These are phyloP conservation scores for Alternaria postmessia DNA, from an alignment of 2,329 filamentous ascomycete species.

Conservation along the genomic window DNA sequence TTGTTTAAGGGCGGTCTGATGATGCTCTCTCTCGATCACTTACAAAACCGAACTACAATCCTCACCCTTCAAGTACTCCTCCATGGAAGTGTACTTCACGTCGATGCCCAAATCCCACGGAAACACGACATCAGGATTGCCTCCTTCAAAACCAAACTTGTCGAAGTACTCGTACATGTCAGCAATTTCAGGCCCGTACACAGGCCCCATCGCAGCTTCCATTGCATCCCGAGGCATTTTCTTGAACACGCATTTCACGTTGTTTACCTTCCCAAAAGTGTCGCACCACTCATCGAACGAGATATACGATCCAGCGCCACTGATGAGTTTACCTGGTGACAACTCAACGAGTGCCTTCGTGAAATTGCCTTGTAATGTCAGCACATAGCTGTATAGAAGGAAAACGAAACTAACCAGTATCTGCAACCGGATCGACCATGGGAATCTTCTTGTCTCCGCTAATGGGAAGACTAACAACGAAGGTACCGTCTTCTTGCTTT, in stretches of 20 bases:
- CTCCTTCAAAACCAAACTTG: slow-evolving; percentile 50
- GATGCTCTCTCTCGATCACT: not conserved
- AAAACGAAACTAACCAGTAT: slow-evolving; percentile 28
- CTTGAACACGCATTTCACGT: slow-evolving; percentile 29
- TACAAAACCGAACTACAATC: slow-evolving; percentile 34
- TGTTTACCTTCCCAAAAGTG: slow-evolving; percentile 33
- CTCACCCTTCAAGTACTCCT: slow-evolving; percentile 36
- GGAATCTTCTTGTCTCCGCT: slow-evolving; percentile 31
- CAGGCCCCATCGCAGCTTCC: slow-evolving; percentile 30
- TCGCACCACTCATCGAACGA: slow-evolving; percentile 34
- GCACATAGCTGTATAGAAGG: not conserved
- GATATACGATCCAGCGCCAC: slow-evolving; percentile 31
- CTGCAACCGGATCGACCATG: slow-evolving; percentile 20
- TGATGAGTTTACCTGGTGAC: slow-evolving; percentile 34
- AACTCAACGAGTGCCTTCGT: slow-evolving; percentile 34
- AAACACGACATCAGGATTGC: slow-evolving; percentile 43
- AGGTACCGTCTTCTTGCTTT: slow-evolving; percentile 33
- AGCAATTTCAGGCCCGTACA: slow-evolving; percentile 38
- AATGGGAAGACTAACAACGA: slow-evolving; percentile 27
- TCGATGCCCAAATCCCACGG: slow-evolving; percentile 35
- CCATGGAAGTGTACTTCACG: slow-evolving; percentile 30
- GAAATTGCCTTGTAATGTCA: slow-evolving; percentile 22
- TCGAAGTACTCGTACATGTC: slow-evolving; percentile 48
- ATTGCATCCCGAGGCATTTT: slow-evolving; percentile 22
- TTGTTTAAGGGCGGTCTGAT: not conserved